Base-by-base conservation (phyloP, 805 yeast species). In the Nakazawaea siamensis region DNA sequence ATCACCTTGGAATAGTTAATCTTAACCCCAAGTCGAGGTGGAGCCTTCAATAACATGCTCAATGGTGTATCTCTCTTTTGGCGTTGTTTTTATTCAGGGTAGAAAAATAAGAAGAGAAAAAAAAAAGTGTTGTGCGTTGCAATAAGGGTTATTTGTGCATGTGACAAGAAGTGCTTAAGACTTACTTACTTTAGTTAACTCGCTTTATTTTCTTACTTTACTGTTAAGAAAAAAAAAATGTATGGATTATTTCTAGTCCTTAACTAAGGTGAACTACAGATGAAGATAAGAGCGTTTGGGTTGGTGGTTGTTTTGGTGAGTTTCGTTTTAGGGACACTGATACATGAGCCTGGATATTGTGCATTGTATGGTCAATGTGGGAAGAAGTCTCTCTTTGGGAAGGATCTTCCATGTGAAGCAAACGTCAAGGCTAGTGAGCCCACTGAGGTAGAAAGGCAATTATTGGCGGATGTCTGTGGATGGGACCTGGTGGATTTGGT, bases 321-420 rank as follows among this genome's bases (percentile, higher is more conserved):
- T 13, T 8, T 20, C 23, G 23, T 20, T 10, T 9, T 16, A 1
- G 37, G 29, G 4, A 36, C 43, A 3, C 27, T 31, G 12, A 39
- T 48, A 4, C 73, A 65, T 40, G 35, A 50, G 18, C 49, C 52
- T 4, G 77, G 76, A 3, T 54, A 57, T 31, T 76, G 82, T 48
- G 69, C 79, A 4, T 65, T 73, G 58, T 73, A 69, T 46, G 79
- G 68, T 3, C 32, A 59, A 58, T 86, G 97, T 52, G 97, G 97
- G 6, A 81, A 82, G 55, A 75, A 71, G 45, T 68, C 86, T 4
- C 52, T 81, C 5, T 87, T 88, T 55, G 97, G 96, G 1, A 57
- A 73, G 5, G 76, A 73, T 27, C 58, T 90, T 24, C 97, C 97
- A 0, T 84, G 95, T 51, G 80, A 86, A 1, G 70, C 68, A 18